Base-by-base conservation (phyloP, 805 yeast species). In the Yamadazyma scolyti region DNA sequence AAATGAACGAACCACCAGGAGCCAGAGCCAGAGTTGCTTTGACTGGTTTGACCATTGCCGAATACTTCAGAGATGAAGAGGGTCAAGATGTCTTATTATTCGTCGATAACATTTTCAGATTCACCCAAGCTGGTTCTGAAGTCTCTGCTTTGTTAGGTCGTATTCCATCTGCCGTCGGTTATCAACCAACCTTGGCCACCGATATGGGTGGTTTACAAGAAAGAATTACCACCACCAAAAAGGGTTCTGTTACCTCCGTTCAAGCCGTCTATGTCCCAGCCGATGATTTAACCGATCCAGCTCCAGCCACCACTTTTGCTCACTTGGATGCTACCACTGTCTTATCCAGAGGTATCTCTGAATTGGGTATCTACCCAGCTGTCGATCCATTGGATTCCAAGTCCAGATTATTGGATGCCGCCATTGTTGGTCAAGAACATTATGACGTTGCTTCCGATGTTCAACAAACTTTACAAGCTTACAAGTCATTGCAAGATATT, bases 1-100 rank as follows among this genome's bases (percentile, higher is more conserved):
- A 93, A 79, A 90, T 90, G 98, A 90, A 90, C 81, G 98, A 90
- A 81, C 98, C 98, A 63, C 98, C 98, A 55, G 98, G 98, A 76
- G 98, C 98, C 60, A 89, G 98, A 82, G 97, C 98, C 60, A 90
- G 98, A 81, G 97, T 93, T 68, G 98, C 98, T 58, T 77, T 90
- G 68, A 93, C 98, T 55, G 98, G 98, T 82, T 82, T 90, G 71
- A 90, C 98, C 73, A 88, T 90, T 68, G 98, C 98, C 58, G 98
- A 90, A 79, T 90, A 93, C 80, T 90, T 90, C 93, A 93, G 98
- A 88, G 98, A 90, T 72, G 97, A 86, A 74, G 98, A 90, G 78
- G 98, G 98, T 73, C 97, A 93, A 79, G 98, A 93, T 83, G 98
- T 90, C 73, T 80, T 90, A 81, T 81, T 90, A 68, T 90, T 93